phyloP scores from a whole-genome alignment of 345 rosid species.

The Laguncularia racemosa region DNA sequence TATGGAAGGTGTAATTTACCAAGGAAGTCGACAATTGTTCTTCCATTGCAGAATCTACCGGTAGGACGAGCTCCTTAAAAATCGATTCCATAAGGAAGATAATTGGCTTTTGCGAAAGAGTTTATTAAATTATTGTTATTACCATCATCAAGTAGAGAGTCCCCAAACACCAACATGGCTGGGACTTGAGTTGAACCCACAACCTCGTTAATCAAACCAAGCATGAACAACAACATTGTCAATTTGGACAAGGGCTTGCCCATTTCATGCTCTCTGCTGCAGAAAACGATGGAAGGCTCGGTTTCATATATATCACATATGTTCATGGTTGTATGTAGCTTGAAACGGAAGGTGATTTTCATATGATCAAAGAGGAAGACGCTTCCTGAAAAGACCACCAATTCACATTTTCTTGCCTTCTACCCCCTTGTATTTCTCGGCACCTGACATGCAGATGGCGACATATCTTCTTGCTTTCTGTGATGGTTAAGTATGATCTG shows the following conservation, averaged over 20 bases:
- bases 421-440: conserved; percentile 1
- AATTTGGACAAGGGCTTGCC: conserved; percentile 1
- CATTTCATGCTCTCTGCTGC: not conserved
- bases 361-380: not conserved
- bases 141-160: conserved; percentile 65
- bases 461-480: too few species aligned
- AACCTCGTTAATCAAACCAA: conserved; percentile 2
- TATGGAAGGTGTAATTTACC: conserved; percentile 20
- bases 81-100: conserved; percentile 70
- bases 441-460: not conserved
- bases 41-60: conserved; percentile 80
- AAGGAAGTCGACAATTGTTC: conserved; percentile 63
- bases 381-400: not conserved
- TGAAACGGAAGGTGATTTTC: too few species aligned
- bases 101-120: conserved; percentile 65
- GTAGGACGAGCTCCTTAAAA: conserved; percentile 45
- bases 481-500: too few species aligned
- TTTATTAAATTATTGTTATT: conserved; percentile 50
- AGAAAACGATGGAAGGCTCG: too few species aligned
- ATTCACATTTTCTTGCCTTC: conserved; percentile 6
- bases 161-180: conserved; percentile 84
- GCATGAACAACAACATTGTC: not conserved
- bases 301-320: not conserved
- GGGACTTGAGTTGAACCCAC: conserved; percentile 22
- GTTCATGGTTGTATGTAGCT: not conserved